Base-by-base conservation (phyloP, 495 filamentous ascomycete genomes). In the Aspergillus conjunctus region DNA sequence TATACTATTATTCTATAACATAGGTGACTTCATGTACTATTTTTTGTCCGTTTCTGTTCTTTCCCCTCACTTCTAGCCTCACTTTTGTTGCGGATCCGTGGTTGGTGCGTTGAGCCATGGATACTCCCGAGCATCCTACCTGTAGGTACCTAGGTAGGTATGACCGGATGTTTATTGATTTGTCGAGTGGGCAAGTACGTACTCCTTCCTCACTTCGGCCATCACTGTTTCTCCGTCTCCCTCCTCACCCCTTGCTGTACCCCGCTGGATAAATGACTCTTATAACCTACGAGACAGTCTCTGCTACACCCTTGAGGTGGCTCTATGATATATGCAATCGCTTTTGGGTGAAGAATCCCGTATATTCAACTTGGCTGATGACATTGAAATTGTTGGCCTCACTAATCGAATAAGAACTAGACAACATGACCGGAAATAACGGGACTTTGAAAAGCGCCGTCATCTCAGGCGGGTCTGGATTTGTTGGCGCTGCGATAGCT, bases 391-490 rank as follows among this genome's bases (percentile, higher is more conserved):
- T 26, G 26, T 26, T 5, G 5, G 26, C n/a, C n/a, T n/a, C n/a
- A n/a, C n/a, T n/a, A n/a, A n/a, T n/a, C 22, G 51, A 53, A 34
- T 32, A 53, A 34, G 30, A 34, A 12, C 51, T 21, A 15, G 26
- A 5, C 55, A 45, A 43, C 15, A 66, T 68, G 62, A 17, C 54
- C 46, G 39, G n/a, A 61, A 65, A 59, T 61, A 41, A 51, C 12
- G 18, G 30, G 2, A 30, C 58, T 10, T 53, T 74, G 10, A 64
- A 58, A 30, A 72, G 65, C 10, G 71, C 86, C 56, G 64, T 87
- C 9, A 69, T 87, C 39, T 83, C 84, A 34, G 84, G 83, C 18
- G 84, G 84, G 48, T 73, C 72, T 9, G 81, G 82, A 6, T 82
- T 83, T 65, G 70, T 84, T 15, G 81, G 81, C 33, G 70, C 74